phyloP scores from a whole-genome alignment of 208 protist genomes.

The Acanthamoeba sp. region DNA sequence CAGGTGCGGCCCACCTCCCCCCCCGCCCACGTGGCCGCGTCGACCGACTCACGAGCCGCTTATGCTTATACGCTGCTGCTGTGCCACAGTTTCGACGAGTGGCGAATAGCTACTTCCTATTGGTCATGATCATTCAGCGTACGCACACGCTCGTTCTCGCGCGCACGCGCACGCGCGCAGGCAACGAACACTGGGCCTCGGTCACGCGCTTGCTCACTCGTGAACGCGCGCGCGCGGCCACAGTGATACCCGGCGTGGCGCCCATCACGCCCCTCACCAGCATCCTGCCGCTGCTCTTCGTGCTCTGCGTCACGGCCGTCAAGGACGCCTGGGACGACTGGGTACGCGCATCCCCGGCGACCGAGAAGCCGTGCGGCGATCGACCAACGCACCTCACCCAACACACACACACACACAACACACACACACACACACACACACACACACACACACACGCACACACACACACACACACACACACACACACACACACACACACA shows the following conservation, averaged over 20 bases:
- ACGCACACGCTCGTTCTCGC: conserved; percentile 92
- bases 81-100: conserved; percentile 95
- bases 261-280: conserved; percentile 94
- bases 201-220: too few relatives aligned
- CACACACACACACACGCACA: too few relatives aligned
- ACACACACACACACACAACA: background rate
- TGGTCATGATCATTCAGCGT: conserved; percentile 87
- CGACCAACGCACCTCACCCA: background rate
- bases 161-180: background rate
- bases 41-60: too few relatives aligned
- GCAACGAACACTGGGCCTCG: too few relatives aligned
- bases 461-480: too few relatives aligned
- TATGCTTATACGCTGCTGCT: background rate
- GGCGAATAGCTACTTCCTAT: conserved; percentile 98
- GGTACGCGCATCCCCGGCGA: conserved; percentile 56
- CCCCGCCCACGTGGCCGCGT: too few relatives aligned
- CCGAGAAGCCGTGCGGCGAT: background rate
- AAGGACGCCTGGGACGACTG: conserved; percentile 89
- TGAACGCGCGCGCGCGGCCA: too few relatives aligned
- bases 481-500: too few relatives aligned
- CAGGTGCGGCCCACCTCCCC: background rate
- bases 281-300: conserved; percentile 86
- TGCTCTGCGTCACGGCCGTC: conserved; percentile 86
- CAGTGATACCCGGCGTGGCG: conserved; percentile 82
- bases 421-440: too few relatives aligned